phyloP scores from a whole-genome alignment of 169 alveolate species.

The Fabrea salina region DNA sequence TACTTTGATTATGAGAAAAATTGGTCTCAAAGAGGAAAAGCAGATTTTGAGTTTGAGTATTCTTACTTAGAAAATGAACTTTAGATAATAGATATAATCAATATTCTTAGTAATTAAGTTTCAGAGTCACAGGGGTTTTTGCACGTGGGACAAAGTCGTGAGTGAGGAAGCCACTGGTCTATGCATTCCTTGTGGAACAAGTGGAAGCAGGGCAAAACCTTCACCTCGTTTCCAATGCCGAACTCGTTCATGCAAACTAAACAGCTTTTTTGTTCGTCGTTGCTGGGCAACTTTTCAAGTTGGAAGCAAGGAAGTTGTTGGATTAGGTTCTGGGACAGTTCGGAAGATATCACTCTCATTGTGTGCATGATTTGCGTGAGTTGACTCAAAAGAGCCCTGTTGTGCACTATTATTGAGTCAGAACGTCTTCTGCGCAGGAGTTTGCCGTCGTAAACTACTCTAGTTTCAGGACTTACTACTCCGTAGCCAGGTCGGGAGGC shows the following conservation, averaged over 20 bases:
- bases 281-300: background rate
- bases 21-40: conserved; percentile 55
- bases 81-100: too few relatives aligned
- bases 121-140: background rate
- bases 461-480: background rate
- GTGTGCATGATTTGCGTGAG: background rate
- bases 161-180: conserved; percentile 44
- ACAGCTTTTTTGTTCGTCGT: background rate
- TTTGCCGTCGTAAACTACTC: background rate
- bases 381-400: background rate
- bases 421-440: background rate
- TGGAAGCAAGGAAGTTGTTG: background rate
- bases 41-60: conserved; percentile 53
- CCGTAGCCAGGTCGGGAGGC: background rate
- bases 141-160: conserved; percentile 54
- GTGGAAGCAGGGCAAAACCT: conserved; percentile 32
- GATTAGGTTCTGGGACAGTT: background rate
- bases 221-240: background rate
- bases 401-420: background rate
- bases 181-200: conserved; percentile 54
- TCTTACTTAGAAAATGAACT: conserved; percentile 48
- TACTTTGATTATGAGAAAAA: conserved; percentile 62
- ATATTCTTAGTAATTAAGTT: too few relatives aligned
- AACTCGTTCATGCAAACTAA: conserved; percentile 1
- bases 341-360: background rate